Percentiles rank a stretch among this genome's conserved stretches.
Conservation (phyloP, 345 rosid genomes). For the Ceriops decandra region DNA sequence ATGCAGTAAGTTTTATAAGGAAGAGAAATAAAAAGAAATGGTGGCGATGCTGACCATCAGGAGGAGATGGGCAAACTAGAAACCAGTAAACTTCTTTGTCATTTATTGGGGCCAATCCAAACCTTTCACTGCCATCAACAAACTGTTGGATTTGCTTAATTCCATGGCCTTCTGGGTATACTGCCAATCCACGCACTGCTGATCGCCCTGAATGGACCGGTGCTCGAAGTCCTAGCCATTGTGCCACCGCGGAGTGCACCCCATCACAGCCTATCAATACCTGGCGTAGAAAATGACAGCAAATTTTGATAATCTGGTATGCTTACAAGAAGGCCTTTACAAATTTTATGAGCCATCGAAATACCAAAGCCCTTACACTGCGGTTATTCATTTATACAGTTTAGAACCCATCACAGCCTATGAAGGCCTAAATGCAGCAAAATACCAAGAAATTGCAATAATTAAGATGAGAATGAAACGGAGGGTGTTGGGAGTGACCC, state of each 20-base stretch:
- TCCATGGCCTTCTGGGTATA: conserved; percentile 37
- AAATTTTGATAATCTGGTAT: no score
- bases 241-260: conserved; percentile 30
- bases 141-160: conserved; percentile 14
- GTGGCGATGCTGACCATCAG: conserved; percentile 21
- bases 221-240: conserved; percentile 31
- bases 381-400: no score
- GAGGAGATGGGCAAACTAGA: conserved; percentile 3
- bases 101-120: conserved; percentile 27
- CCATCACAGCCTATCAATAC: conserved; percentile 45
- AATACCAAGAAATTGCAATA: background rate
- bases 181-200: conserved; percentile 29
- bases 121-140: conserved; percentile 31
- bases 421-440: no score
- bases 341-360: no score
- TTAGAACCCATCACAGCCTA: no score
- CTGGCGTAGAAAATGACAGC: conserved; percentile 3
- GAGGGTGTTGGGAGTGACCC: background rate
- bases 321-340: no score
- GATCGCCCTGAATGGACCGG: conserved; percentile 30
- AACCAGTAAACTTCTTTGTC: conserved; percentile 34
- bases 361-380: no score
- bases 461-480: background rate
- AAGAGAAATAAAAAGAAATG: background rate
- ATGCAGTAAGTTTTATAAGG: background rate